Conservation (phyloP, 495 filamentous ascomycete species). For the Penicillium cosmopolitanum region DNA sequence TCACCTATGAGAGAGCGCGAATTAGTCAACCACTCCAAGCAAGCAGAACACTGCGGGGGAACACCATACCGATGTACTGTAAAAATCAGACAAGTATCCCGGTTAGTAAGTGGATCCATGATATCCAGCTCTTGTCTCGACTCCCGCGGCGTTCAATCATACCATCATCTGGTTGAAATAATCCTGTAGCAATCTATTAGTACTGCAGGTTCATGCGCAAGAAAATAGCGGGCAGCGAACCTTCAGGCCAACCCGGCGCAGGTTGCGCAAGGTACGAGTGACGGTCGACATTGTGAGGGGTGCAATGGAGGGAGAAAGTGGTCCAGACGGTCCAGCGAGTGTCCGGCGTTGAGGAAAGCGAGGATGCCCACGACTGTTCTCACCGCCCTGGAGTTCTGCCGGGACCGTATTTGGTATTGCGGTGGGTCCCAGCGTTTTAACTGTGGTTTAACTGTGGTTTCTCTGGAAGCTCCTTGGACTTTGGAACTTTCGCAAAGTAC, state of each 20-base stretch:
- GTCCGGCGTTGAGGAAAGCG: neutral
- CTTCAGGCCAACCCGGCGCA: slow-evolving; percentile 86
- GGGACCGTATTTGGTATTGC: too few relatives aligned
- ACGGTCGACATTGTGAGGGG: slow-evolving; percentile 83
- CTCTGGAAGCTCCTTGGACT: too few relatives aligned
- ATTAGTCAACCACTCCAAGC: slow-evolving; percentile 17
- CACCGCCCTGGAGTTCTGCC: too few relatives aligned
- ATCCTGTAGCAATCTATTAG: slow-evolving; percentile 62
- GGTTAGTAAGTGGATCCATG: slow-evolving; percentile 30
- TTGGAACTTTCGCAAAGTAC: neutral
- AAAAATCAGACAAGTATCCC: slow-evolving; percentile 7
- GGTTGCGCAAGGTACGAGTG: slow-evolving; percentile 79
- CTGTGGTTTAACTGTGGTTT: too few relatives aligned
- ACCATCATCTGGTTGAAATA: slow-evolving; percentile 92
- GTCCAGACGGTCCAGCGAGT: slow-evolving; percentile 13
- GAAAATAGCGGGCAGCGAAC: slow-evolving; percentile 44
- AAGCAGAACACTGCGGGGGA: neutral
- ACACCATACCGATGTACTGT: slow-evolving; percentile 68
- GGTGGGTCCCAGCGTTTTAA: too few relatives aligned
- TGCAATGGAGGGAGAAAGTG: slow-evolving; percentile 27
- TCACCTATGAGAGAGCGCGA: slow-evolving; percentile 66
- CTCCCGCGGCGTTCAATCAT: slow-evolving; percentile 37
- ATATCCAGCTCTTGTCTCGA: slow-evolving; percentile 13
- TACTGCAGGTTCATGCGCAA: slow-evolving; percentile 2
- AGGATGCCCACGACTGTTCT: too few relatives aligned